Conservation (phyloP, 192 early-diverging fungal species). For the Coemansia sp. region DNA sequence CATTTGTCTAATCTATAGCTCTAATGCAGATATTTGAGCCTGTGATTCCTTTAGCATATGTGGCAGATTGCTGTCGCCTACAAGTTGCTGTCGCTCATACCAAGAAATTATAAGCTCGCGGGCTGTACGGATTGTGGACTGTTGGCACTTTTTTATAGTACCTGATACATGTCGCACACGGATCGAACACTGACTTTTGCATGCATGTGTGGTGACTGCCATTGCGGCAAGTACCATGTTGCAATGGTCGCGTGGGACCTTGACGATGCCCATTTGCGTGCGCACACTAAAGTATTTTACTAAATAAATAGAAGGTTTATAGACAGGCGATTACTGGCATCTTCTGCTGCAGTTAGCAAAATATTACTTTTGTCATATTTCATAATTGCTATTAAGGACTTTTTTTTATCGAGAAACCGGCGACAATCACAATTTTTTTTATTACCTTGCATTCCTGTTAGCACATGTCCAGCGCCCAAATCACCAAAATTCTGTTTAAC, state of each 20-base stretch:
- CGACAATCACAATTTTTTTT: background rate
- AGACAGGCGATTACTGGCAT: background rate
- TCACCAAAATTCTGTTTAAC: constrained; percentile 46
- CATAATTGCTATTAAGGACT: background rate
- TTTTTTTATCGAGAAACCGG: background rate
- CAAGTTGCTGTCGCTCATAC: constrained; percentile 19
- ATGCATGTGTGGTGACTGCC: constrained; percentile 18
- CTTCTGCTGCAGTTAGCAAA: background rate
- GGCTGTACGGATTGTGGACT: constrained; percentile 31
- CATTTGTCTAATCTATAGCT: constrained; percentile 15
- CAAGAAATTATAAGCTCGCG: constrained; percentile 38
- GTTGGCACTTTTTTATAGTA: constrained; percentile 52
- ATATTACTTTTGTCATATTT: background rate
- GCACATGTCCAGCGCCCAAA: constrained; percentile 25
- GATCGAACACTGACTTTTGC: constrained; percentile 20
- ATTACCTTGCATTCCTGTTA: constrained; percentile 28
- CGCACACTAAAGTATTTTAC: constrained; percentile 38
- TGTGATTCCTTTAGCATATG: constrained; percentile 42
- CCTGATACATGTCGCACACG: constrained; percentile 45
- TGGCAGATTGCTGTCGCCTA: constrained; percentile 6
- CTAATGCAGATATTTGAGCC: constrained; percentile 38
- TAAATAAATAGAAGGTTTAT: background rate
- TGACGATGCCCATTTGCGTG: constrained; percentile 38
- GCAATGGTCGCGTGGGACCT: constrained; percentile 47
- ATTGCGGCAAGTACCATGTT: constrained; percentile 40